Evolutionary conservation across 2,329 filamentous ascomycete species (phyloP).

Genomic region (Monosporascus ibericus): DNA sequence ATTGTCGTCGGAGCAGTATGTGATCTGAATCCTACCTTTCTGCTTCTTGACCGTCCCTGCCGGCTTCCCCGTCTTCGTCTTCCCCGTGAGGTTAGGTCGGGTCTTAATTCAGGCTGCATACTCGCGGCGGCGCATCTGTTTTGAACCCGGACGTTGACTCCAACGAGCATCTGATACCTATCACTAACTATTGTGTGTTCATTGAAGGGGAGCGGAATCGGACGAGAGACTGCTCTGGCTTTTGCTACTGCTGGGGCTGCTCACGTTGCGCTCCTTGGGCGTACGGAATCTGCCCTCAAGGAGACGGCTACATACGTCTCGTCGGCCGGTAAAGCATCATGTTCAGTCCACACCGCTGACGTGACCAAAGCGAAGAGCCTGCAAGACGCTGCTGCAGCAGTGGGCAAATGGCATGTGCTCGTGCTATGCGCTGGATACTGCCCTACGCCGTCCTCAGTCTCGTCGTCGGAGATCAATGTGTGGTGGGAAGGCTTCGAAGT

Average conservation of each 20-base stretch:
- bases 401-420: slow-evolving; percentile 4
- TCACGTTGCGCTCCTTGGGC: slow-evolving; percentile 6
- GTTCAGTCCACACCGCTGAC: not conserved
- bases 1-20: slow-evolving; percentile 3
- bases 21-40: not conserved
- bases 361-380: not conserved
- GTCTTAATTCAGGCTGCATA: too few relatives aligned
- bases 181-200: too few relatives aligned
- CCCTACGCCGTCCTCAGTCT: not conserved
- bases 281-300: slow-evolving; percentile 1
- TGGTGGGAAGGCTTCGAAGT: slow-evolving; percentile 20
- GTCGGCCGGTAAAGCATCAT: not conserved
- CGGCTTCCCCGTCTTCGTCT: not conserved
- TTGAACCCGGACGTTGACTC: not conserved
- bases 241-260: slow-evolving; percentile 9
- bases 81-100: not conserved
- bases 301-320: slow-evolving; percentile 4
- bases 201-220: slow-evolving; percentile 8
- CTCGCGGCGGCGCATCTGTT: not conserved
- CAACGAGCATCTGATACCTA: not conserved
- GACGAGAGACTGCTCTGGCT: slow-evolving; percentile 3
- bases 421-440: not conserved
- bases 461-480: slow-evolving; percentile 7
- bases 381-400: not conserved
- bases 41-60: not conserved